Percentiles rank a stretch among this genome's conserved stretches.
Conservation (phyloP, 169 alveolate species). For the Cryptosporidium tyzzeri region DNA sequence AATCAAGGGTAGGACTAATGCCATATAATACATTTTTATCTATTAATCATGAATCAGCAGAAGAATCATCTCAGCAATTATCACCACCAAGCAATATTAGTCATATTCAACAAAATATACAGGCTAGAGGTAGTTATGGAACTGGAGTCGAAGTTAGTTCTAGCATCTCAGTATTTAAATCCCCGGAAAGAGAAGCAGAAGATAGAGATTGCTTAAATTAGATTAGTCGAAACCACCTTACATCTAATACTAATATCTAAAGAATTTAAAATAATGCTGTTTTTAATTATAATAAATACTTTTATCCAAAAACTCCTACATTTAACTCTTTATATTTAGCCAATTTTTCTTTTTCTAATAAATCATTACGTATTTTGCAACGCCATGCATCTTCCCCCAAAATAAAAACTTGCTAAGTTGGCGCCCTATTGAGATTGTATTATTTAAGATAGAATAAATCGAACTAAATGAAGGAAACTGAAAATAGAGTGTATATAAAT, state of each 20-base stretch:
- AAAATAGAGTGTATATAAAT: neutral
- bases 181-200: conserved; percentile 9
- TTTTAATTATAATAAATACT: conserved; percentile 3
- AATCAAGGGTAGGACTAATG: conserved; percentile 72
- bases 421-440: conserved; percentile 26
- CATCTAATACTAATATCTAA: neutral
- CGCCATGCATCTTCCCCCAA: conserved; percentile 24
- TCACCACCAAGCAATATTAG: neutral
- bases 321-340: neutral
- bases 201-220: conserved; percentile 4
- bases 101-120: neutral
- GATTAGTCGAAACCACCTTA: neutral
- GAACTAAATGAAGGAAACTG: neutral
- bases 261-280: neutral
- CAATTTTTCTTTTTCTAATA: neutral
- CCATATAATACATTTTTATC: conserved; percentile 68
- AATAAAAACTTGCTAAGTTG: neutral
- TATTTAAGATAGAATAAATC: conserved; percentile 2
- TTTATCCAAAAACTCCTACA: neutral
- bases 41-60: conserved; percentile 24
- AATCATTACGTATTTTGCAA: conserved; percentile 29
- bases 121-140: neutral
- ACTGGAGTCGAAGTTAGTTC: conserved; percentile 23
- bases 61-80: neutral
- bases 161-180: neutral